A percentile compares a stretch with the other conserved stretches of the same genome.
Conservation (phyloP, 140 eudicot species). For the Bidens hawaiensis region DNA sequence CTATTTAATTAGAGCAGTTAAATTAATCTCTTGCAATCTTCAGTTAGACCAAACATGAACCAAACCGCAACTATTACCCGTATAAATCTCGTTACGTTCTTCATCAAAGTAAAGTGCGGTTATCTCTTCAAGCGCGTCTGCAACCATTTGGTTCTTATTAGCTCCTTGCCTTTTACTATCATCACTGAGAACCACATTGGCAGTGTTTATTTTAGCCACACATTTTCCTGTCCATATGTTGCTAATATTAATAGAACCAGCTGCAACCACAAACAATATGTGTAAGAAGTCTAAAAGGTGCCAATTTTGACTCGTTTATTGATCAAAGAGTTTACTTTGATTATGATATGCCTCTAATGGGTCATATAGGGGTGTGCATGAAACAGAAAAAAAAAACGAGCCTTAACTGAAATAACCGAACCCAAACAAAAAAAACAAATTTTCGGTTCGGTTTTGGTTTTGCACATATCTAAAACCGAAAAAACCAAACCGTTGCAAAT, state of each 20-base stretch:
- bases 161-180: background rate
- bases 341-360: background rate
- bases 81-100: conserved; percentile 71
- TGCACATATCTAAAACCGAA: no score
- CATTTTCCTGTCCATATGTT: conserved; percentile 68
- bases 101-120: conserved; percentile 74
- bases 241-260: conserved; percentile 70
- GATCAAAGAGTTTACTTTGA: background rate
- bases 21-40: conserved; percentile 8
- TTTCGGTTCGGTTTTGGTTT: no score
- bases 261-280: conserved; percentile 29
- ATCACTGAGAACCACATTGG: conserved; percentile 21
- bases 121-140: conserved; percentile 64
- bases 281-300: background rate
- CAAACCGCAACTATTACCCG: conserved; percentile 64
- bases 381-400: no score
- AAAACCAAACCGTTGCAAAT: no score
- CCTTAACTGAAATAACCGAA: no score
- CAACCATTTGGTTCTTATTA: conserved; percentile 33
- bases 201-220: conserved; percentile 54
- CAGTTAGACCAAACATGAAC: conserved; percentile 82
- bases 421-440: no score
- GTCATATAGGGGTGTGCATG: background rate
- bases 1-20: conserved; percentile 5
- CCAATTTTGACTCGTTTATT: background rate